phyloP scores from a whole-genome alignment of 768 basidiomycete genomes.

The Boletales sp. region DNA sequence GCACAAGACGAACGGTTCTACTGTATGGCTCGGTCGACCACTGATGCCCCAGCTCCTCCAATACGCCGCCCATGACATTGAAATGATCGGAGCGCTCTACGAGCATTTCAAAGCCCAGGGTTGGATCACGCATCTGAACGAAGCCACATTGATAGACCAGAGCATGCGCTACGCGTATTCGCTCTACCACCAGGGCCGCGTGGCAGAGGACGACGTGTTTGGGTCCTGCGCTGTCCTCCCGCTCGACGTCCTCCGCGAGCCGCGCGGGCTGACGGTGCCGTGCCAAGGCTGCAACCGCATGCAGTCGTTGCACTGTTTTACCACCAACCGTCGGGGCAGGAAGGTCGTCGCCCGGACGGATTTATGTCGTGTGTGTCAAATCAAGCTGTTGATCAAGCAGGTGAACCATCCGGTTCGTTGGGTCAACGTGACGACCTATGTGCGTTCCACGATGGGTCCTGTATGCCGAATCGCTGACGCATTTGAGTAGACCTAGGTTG shows the following conservation, averaged over 20 bases:
- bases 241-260: slow-evolving; percentile 26
- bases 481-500: slow-evolving; percentile 6
- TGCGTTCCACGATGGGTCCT: slow-evolving; percentile 1
- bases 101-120: slow-evolving; percentile 27
- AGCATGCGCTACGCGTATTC: slow-evolving; percentile 30
- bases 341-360: slow-evolving; percentile 23
- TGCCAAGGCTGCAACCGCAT: slow-evolving; percentile 25
- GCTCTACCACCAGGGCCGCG: slow-evolving; percentile 26
- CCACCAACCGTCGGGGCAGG: slow-evolving; percentile 6
- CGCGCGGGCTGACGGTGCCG: slow-evolving; percentile 19
- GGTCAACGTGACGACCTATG: slow-evolving; percentile 17
- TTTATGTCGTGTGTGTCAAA: slow-evolving; percentile 28
- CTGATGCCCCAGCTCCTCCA: slow-evolving; percentile 33
- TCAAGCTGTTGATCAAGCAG: slow-evolving; percentile 28
- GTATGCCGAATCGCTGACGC: slow-evolving; percentile 3
- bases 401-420: slow-evolving; percentile 18
- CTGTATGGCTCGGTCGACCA: slow-evolving; percentile 36
- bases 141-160: slow-evolving; percentile 14
- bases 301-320: slow-evolving; percentile 30
- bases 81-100: slow-evolving; percentile 36
- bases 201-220: slow-evolving; percentile 23
- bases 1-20: slow-evolving; percentile 30
- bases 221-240: slow-evolving; percentile 19
- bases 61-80: slow-evolving; percentile 43
- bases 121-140: slow-evolving; percentile 21